These are phyloP conservation scores for button mushroom (Agaricus bisporus) DNA, from an alignment of 768 basidiomycete species.

Conservation along the genomic window DNA sequence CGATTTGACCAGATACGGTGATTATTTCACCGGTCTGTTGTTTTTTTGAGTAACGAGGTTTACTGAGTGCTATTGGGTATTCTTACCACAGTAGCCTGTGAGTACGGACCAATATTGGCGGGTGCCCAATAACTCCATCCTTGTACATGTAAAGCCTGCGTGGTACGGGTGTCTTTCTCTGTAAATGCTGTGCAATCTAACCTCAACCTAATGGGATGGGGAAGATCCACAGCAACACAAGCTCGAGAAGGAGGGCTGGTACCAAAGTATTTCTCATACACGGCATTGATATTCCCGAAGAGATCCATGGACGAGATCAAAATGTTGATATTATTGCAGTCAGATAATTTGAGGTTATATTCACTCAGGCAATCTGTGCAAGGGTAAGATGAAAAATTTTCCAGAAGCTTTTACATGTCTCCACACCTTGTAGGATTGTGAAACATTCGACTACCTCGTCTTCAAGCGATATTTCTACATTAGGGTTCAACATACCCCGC, in stretches of 20 bases:
- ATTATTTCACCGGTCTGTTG: constrained; percentile 64
- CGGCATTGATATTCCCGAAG: constrained; percentile 71
- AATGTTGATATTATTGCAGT: constrained; percentile 75
- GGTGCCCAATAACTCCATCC: constrained; percentile 98
- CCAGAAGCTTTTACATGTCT: constrained; percentile 7
- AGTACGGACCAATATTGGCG: constrained; percentile 98
- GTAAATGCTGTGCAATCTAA: constrained; percentile 81
- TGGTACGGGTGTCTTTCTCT: constrained; percentile 30
- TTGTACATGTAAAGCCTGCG: constrained; percentile 89
- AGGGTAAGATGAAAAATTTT: background rate
- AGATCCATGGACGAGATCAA: constrained; percentile 77
- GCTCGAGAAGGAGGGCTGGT: constrained; percentile 89
- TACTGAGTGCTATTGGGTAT: background rate
- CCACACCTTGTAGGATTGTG: constrained; percentile 48
- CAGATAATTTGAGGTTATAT: constrained; percentile 44
- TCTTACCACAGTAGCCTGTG: constrained; percentile 78
- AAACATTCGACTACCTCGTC: constrained; percentile 75
- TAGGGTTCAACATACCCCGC: constrained; percentile 9
- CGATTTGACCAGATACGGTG: constrained; percentile 96
- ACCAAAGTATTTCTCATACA: constrained; percentile 82
- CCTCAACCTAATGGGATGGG: constrained; percentile 45
- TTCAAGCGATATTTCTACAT: constrained; percentile 42
- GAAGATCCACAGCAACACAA: constrained; percentile 81
- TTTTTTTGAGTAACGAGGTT: constrained; percentile 1
- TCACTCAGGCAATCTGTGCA: constrained; percentile 46